Conservation (phyloP, 2,329 filamentous ascomycete genomes). For the Fusarium sp. region DNA sequence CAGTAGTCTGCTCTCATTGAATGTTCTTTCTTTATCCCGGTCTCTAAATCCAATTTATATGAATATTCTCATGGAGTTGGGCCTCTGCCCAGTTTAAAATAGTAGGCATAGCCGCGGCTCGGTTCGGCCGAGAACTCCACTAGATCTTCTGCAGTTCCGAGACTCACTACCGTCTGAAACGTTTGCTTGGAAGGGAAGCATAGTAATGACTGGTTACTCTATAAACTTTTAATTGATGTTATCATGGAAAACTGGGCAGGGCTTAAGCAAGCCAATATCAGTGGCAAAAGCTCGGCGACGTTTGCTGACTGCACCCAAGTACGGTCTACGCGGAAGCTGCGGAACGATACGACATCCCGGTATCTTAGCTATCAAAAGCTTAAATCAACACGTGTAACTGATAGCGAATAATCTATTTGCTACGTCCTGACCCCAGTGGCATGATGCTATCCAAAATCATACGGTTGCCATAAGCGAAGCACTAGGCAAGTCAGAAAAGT, state of each 20-base stretch:
- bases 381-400: neutral
- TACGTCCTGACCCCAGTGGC: neutral
- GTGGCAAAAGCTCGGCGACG: neutral
- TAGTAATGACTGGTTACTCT: no score
- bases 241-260: neutral
- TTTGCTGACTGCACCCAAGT: neutral
- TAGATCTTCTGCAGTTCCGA: neutral
- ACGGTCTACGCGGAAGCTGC: neutral
- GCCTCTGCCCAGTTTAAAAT: neutral
- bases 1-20: neutral
- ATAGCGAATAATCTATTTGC: neutral
- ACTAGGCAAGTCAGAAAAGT: neutral
- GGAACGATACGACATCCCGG: neutral
- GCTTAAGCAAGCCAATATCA: neutral
- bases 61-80: neutral
- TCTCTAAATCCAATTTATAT: neutral
- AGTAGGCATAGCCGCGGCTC: neutral
- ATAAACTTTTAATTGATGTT: neutral
- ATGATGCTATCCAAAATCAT: neutral
- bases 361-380: neutral
- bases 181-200: neutral
- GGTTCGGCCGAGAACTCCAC: neutral
- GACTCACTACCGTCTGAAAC: neutral
- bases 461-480: neutral
- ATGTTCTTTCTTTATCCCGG: fast-evolving